Evolutionary conservation across 1,284 basidiomycete genomes (phyloP), one percentile per base, ranked within the genome.

Genomic region (Ceratobasidium sp.): DNA sequence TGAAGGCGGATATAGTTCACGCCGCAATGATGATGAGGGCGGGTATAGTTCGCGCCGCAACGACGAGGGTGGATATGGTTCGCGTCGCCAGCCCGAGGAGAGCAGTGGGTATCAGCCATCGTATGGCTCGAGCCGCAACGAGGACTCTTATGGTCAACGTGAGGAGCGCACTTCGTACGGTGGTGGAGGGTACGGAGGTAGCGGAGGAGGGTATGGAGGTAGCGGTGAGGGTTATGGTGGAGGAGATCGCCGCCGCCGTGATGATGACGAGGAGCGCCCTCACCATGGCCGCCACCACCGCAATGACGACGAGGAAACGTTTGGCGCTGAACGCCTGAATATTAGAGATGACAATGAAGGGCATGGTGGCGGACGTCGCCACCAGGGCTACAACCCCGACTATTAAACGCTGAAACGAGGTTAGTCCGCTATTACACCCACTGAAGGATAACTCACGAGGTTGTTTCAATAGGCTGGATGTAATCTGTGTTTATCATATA

Each of bases 261-360:
- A 69, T 74, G 76, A 56, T 78, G 74, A 75, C 36, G 56, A 59
- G 19, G 54, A 59, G 31, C 8, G 44, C n/a, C 22, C 29, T 17
- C 41, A 14, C 66, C 47, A 45, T 17, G 36, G 69, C 22, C 69
- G 57, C 54, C 57, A 29, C 27, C n/a, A 79, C 59, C 59, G 74
- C 27, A 74, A 73, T 45, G 79, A 79, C 29, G 78, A 78, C 29
- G 80, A 84, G 45, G 86, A 87, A 24, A 87, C 87, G 1, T 87
- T 85, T 79, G 86, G 86, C 9, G 85, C 83, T 15, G 87, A 87
- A 77, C 81, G 84, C 19, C 77, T 87, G 76, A 85, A 84, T 74
- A 80, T 86, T 27, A 80, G 31, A 73, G 69, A 72, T 53, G 75
- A 76, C 27, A 57, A 54, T 48, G 17, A 66, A 44, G 75, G 74